A percentile compares a stretch with the other conserved stretches of the same genome.
phyloP scores from a whole-genome alignment of 805 yeast species.

The Lipomyces sp. region DNA sequence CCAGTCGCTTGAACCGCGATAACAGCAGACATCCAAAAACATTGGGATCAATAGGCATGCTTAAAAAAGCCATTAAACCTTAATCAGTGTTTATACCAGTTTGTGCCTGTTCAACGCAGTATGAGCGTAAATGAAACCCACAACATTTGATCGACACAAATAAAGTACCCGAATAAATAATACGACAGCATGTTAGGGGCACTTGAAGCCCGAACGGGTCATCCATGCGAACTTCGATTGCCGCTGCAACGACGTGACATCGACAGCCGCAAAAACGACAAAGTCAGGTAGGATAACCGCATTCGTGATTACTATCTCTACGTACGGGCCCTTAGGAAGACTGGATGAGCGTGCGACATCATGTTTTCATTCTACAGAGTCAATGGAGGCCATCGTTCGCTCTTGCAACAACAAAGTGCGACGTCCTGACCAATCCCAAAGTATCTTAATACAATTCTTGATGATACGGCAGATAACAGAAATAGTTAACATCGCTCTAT shows the following conservation, averaged over 20 bases:
- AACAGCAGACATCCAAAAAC: not conserved
- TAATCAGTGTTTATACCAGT: not conserved
- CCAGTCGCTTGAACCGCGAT: not conserved
- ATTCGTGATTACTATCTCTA: not conserved
- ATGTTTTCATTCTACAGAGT: not conserved
- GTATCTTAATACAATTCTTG: too few species aligned
- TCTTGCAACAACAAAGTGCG: too few species aligned
- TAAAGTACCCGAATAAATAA: not conserved
- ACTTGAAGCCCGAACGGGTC: not conserved
- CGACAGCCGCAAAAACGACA: not conserved
- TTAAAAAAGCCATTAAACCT: not conserved
- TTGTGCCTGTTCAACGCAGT: not conserved
- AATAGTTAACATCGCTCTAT: too few species aligned
- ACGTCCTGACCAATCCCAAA: too few species aligned
- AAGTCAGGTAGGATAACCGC: not conserved
- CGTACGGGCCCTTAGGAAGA: not conserved
- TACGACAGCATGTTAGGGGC: not conserved
- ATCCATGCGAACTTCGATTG: not conserved
- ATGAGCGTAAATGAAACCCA: too few species aligned
- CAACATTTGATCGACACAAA: not conserved
- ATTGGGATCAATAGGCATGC: not conserved
- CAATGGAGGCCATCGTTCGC: too few species aligned
- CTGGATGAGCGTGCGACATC: not conserved
- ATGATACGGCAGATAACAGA: too few species aligned
- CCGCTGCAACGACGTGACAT: too few species aligned